A percentile compares a stretch with the other conserved stretches of the same genome.
phyloP scores from a whole-genome alignment of 257 asterid genomes.

The Jacaranda mimosifolia region DNA sequence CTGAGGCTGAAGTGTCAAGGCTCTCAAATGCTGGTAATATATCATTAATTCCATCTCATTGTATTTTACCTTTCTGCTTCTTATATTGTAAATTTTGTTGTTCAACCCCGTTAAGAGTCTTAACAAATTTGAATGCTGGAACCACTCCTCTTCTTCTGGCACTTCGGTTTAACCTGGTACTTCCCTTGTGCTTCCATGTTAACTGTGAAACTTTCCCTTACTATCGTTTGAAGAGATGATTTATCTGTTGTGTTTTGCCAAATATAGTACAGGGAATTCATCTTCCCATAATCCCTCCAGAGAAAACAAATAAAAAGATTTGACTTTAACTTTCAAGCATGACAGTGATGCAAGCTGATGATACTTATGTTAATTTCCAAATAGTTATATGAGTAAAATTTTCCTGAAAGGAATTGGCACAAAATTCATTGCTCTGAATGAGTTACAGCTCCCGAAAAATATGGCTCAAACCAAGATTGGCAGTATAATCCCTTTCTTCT shows the following conservation, averaged over 20 bases:
- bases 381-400: neutral
- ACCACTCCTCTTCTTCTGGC: neutral
- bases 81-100: no score
- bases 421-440: no score
- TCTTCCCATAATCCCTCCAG: neutral
- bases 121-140: neutral
- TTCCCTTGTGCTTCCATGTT: neutral
- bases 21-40: slow-evolving; percentile 88
- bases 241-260: neutral
- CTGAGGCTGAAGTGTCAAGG: slow-evolving; percentile 83
- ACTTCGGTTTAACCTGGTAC: neutral
- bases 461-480: no score
- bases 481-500: no score
- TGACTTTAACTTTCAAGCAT: neutral
- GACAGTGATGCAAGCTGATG: neutral
- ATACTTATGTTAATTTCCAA: neutral
- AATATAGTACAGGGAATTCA: no score
- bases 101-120: neutral
- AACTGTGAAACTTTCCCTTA: neutral
- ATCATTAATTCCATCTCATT: neutral
- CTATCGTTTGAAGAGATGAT: neutral
- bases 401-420: neutral
- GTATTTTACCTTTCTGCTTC: neutral
- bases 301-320: neutral
- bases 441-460: no score